Percentiles rank a stretch among this genome's conserved stretches.
Conservation (phyloP, 345 rosid species). For the Streptanthus diversifolius region DNA sequence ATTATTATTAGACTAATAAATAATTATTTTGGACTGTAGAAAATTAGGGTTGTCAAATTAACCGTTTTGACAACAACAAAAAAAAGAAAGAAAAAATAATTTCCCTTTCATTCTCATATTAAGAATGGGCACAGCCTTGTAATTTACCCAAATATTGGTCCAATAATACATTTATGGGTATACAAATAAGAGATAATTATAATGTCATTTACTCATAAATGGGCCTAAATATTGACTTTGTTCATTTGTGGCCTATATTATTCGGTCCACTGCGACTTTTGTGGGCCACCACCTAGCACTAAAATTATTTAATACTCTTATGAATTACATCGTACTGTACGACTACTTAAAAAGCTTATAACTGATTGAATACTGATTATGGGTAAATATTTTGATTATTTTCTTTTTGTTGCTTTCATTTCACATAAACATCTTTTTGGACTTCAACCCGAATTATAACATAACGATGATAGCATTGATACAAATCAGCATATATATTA, state of each 20-base stretch:
- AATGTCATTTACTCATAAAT: conserved; percentile 18
- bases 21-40: background rate
- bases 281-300: background rate
- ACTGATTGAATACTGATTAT: too few relatives aligned
- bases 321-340: too few relatives aligned
- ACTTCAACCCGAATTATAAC: too few relatives aligned
- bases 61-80: too few relatives aligned
- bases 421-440: too few relatives aligned
- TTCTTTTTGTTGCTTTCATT: too few relatives aligned
- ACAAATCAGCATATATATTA: too few relatives aligned
- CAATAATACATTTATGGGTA: conserved; percentile 9
- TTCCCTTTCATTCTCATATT: conserved; percentile 1
- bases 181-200: background rate
- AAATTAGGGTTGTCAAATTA: background rate
- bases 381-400: too few relatives aligned
- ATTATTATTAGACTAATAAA: background rate
- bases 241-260: conserved; percentile 7
- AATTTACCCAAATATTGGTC: conserved; percentile 11
- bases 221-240: conserved; percentile 26
- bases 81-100: too few relatives aligned
- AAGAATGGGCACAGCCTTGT: background rate
- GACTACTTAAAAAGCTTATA: too few relatives aligned
- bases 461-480: too few relatives aligned
- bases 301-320: too few relatives aligned
- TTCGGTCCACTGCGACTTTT: background rate